Evolutionary conservation across 1,139 yeast genomes (phyloP), one percentile per base, ranked within the genome.

Genomic region (Groenewaldozyma auringiensis): DNA sequence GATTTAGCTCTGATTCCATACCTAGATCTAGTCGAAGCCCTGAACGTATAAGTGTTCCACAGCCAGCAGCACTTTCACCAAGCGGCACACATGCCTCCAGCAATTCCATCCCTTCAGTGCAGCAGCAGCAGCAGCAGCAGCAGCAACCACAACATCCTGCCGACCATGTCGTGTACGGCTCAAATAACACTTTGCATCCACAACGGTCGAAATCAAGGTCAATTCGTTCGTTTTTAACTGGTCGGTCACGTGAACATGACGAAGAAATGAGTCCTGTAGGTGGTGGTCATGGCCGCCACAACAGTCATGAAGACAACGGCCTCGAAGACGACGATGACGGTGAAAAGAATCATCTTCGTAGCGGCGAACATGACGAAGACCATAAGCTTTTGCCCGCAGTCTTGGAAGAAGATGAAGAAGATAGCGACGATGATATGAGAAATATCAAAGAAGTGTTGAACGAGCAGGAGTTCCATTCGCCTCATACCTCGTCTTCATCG

Each of bases 351-450:
- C n/a, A n/a, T n/a, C n/a, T n/a, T n/a, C 37, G 37, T 6, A 17
- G 37, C 14, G 21, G 21, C 18, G 21, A 36, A 13, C 39, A 42
- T 2, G 42, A 25, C 4, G 45, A 42, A 32, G 43, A 45, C 4
- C 35, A 38, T 27, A 29, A 34, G 25, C 33, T 44, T 2, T 18
- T 44, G 14, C 42, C 47, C 2, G 33, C 42, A 1, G 43, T 41
- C 17, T 14, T 41, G 17, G 46, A 46, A n/a, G 43, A 27, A 3
- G 49, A 46, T 17, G 49, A 46, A 16, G 49, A 46, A 9, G 45
- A 43, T n/a, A 33, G 50, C 16, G 64, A 61, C 18, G 54, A 56
- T 9, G 67, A 61, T 34, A 53, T 64, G 29, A 55, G 57, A 22
- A 59, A 61, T 36, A 64, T 59, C 11, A 57, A 59, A 4, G 52